Base-by-base conservation (phyloP, 1,284 basidiomycete species). In the Serendipita sp. region DNA sequence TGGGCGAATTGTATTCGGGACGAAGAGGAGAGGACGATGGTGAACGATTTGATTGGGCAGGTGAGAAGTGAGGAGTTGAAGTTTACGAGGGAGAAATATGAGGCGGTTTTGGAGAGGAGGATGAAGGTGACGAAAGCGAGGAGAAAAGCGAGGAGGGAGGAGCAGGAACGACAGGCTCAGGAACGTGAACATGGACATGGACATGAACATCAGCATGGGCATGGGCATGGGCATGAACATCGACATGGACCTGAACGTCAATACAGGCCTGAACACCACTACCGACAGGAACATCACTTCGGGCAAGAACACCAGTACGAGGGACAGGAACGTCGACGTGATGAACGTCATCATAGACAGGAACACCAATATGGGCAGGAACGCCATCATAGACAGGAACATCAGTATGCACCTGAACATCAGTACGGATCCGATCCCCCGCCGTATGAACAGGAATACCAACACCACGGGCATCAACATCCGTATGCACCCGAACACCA, bases 1-100 rank as follows among this genome's bases (percentile, higher is more conserved):
- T 89, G 87, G 87, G 79, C 81, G 29, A 83, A 85, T 68, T 88
- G 86, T 70, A 74, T 88, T 61, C 74, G 86, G 64, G 77, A 85
- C 66, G 75, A 79, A 22, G 73, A 74, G 64, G 84, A 85, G 67
- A 73, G 86, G 65, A 70, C 74, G 43, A 82, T 78, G 77, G 75
- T 88, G 38, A 74, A 76, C 32, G 71, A 69, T 35, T 66, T 78
- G 60, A 81, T 87, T 41, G 67, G 67, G 62, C 75, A 75, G 65
- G 81, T 81, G 58, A 77, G 83, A 63, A 67, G 67, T 35, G 72
- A 71, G 26, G 68, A 69, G 22, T 69, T 70, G 3, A 71, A 76
- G 34, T 87, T 84, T 69, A 82, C 82, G n/a, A 75, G 82, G 62
- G 73, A 78, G 58, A 75, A 76, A 69, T 86, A 85, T 66, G 75